These are phyloP conservation scores for Coniochaeta sp. DNA, from an alignment of 2,329 filamentous ascomycete species.

Conservation along the genomic window DNA sequence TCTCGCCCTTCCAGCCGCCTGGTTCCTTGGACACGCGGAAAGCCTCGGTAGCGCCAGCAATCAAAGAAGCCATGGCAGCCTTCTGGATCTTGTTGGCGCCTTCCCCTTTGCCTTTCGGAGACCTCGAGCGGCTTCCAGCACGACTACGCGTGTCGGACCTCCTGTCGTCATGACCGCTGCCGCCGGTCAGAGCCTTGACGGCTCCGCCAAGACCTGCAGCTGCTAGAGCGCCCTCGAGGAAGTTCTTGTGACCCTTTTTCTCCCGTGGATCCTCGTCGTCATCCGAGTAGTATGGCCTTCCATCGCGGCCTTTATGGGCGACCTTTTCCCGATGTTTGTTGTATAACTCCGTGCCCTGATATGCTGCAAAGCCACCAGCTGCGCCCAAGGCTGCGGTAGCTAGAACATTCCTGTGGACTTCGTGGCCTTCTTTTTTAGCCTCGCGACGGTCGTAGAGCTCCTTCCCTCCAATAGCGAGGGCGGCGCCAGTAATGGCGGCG, in stretches of 20 bases:
- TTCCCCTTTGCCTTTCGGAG: constrained; percentile 39
- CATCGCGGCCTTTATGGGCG: constrained; percentile 46
- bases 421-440: constrained; percentile 39
- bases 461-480: constrained; percentile 58
- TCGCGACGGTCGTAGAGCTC: constrained; percentile 59
- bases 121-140: constrained; percentile 42
- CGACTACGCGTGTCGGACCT: constrained; percentile 40
- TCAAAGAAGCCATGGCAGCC: constrained; percentile 82
- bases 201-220: constrained; percentile 55
- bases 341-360: constrained; percentile 56
- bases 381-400: constrained; percentile 55
- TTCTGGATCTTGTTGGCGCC: constrained; percentile 62
- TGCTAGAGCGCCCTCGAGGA: constrained; percentile 55
- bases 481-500: constrained; percentile 57
- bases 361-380: constrained; percentile 56
- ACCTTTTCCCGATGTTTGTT: constrained; percentile 50
- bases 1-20: constrained; percentile 83
- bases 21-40: constrained; percentile 86
- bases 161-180: constrained; percentile 29
- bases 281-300: constrained; percentile 49
- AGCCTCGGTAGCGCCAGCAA: constrained; percentile 86
- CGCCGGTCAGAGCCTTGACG: constrained; percentile 51
- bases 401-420: constrained; percentile 49
- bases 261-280: constrained; percentile 46
- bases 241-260: constrained; percentile 57